Evolutionary conservation across 2,329 filamentous ascomycete species (phyloP).

Genomic region (Trichoderma sp.): DNA sequence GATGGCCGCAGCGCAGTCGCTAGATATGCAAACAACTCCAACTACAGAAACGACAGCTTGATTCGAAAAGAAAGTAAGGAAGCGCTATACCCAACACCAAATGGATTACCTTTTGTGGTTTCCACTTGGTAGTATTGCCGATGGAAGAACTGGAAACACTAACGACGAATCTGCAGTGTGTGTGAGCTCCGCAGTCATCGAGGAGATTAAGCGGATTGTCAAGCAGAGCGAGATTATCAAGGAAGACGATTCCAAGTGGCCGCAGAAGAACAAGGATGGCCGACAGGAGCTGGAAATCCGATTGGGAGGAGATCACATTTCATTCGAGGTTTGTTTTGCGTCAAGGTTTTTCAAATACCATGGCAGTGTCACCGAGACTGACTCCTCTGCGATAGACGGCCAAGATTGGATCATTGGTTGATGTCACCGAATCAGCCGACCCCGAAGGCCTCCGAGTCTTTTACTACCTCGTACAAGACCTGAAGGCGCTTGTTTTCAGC

Average conservation of each 20-base stretch:
- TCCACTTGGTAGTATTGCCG: neutral
- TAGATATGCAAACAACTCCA: conserved; percentile 98
- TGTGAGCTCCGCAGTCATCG: conserved; percentile 83
- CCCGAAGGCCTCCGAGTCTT: conserved; percentile 95
- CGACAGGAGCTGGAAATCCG: conserved; percentile 95
- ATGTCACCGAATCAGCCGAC: conserved; percentile 93
- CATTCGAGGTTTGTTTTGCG: conserved; percentile 72
- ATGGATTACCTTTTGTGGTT: neutral
- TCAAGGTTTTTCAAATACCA: neutral
- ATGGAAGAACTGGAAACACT: neutral
- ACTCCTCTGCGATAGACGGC: conserved; percentile 65
- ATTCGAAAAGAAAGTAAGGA: conserved; percentile 97
- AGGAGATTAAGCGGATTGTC: conserved; percentile 96
- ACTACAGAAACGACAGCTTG: conserved; percentile 96
- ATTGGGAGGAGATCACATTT: conserved; percentile 91
- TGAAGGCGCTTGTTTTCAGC: conserved; percentile 95
- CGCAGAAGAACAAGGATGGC: conserved; percentile 98
- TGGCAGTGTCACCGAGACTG: neutral
- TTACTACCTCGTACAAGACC: conserved; percentile 96
- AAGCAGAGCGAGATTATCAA: conserved; percentile 95
- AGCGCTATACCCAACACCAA: neutral
- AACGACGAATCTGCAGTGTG: conserved; percentile 64
- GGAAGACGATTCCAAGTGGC: conserved; percentile 98
- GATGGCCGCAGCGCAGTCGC: conserved; percentile 92
- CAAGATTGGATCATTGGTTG: conserved; percentile 94